Conservation (phyloP, 495 filamentous ascomycete species). For the Neurospora africana region DNA sequence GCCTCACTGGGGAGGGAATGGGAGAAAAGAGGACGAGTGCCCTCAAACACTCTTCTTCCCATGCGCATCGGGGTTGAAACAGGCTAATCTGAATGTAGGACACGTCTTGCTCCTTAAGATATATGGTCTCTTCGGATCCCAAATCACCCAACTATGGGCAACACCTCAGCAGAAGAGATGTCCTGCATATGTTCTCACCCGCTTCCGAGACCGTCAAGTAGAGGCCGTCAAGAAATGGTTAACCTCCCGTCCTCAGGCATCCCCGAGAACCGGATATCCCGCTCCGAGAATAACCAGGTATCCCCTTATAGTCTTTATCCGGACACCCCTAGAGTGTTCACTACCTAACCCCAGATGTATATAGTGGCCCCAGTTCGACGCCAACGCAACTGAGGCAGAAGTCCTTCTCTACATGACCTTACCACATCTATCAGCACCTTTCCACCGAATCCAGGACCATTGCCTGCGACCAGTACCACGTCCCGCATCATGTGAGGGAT, state of each 20-base stretch:
- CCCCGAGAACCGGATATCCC: conserved; percentile 14
- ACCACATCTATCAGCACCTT: conserved; percentile 42
- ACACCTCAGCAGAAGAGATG: conserved; percentile 37
- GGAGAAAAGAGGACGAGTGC: conserved; percentile 13
- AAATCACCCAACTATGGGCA: conserved; percentile 46
- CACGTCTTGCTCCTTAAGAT: conserved; percentile 27
- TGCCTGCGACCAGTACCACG: conserved; percentile 36
- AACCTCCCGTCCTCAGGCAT: conserved; percentile 39
- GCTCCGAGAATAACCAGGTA: conserved; percentile 21
- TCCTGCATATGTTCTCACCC: conserved; percentile 44
- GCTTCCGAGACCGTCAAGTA: conserved; percentile 26
- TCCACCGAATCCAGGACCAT: conserved; percentile 17
- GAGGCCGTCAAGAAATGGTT: conserved; percentile 42
- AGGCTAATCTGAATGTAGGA: conserved; percentile 20
- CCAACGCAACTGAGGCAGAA: conserved; percentile 42
- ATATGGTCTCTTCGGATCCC: conserved; percentile 38
- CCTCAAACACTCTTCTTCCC: conserved; percentile 11
- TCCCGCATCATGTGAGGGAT: conserved; percentile 39
- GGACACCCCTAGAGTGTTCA: neutral
- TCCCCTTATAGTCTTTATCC: neutral
- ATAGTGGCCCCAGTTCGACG: conserved; percentile 44
- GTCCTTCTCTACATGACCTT: conserved; percentile 43
- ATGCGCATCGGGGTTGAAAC: conserved; percentile 25
- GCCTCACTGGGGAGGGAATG: conserved; percentile 17
- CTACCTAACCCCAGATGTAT: neutral